Evolutionary conservation across 2,329 filamentous ascomycete genomes (phyloP), one percentile per base, ranked within the genome.

Genomic region (Ophiostoma himal-ulmi): DNA sequence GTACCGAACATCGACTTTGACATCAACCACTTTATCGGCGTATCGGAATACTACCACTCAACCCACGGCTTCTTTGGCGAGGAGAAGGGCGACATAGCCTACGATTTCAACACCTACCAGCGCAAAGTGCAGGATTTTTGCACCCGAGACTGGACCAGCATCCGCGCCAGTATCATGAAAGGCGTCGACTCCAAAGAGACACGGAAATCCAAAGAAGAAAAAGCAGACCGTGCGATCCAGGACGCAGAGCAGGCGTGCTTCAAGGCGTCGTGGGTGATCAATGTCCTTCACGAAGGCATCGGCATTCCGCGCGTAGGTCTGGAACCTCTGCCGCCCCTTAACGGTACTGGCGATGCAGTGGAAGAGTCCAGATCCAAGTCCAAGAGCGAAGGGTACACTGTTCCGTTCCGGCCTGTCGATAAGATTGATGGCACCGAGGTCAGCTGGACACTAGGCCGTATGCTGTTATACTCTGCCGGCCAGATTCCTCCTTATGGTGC

Each of bases 41-140:
- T 99, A 3, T 98, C 94, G 0, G 95, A 99, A 78, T 99, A 96
- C 80, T 99, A 95, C 94, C 95, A 99, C 79, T 96, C 94, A 0
- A 99, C 95, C 0, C 95, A 99, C 76, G 93, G 95, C 70, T 90
- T 98, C 1, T 98, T 99, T 75, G 88, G 88, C 4, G 88, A 92
- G 73, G 17, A 62, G 7, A 85, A 87, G 72, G 90, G 91, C 52
- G 91, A 93, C 75, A 90, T 92, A 74, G 88, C 91, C 0, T 99
- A 98, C 78, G 93, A 98, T 76, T 92, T 97, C 75, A 87, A 89
- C 72, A 93, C 91, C 0, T 99, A 98, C 76, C 94, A 98, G 77
- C 84, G 90, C 73, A 88, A 90, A 48, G 95, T 98, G 5, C 85
- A 89, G 72, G 87, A 92, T 7, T 98, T 96, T 76, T 99, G 95